phyloP scores from a whole-genome alignment of 2,329 filamentous ascomycete species.

The Aspergillus brunneoviolaceus region DNA sequence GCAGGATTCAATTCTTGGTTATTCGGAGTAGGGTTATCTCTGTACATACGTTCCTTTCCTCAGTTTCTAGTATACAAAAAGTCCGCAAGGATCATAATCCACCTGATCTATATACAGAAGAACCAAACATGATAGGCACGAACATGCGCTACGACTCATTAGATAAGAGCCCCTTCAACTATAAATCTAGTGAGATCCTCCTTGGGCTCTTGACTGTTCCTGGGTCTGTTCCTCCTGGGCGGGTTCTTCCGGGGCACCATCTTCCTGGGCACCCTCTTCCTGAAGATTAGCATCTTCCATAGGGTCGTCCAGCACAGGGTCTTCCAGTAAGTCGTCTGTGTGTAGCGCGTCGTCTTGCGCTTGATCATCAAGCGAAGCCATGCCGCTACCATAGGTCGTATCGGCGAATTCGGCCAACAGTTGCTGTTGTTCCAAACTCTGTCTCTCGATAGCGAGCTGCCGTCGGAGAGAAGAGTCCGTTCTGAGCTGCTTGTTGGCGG shows the following conservation, averaged over 20 bases:
- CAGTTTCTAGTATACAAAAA: background rate
- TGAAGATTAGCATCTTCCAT: background rate
- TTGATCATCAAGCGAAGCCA: background rate
- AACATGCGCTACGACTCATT: background rate
- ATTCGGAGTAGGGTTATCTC: background rate
- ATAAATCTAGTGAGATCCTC: background rate
- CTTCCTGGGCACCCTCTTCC: background rate
- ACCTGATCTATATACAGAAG: background rate
- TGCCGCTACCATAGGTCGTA: conserved; percentile 5
- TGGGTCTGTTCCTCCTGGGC: background rate
- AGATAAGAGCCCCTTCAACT: background rate
- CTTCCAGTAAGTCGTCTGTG: background rate
- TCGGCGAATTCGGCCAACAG: conserved; percentile 25
- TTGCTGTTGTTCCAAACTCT: conserved; percentile 29
- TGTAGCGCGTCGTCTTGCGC: background rate
- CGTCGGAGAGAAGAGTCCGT: conserved; percentile 40
- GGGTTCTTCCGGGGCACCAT: background rate
- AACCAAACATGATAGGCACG: background rate
- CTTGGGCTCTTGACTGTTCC: background rate
- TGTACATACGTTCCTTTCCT: background rate
- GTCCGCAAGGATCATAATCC: background rate
- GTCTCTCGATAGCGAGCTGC: conserved; percentile 39
- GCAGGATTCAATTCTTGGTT: background rate
- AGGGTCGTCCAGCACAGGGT: background rate
- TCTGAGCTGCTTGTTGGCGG: conserved; percentile 43